phyloP scores from a whole-genome alignment of 2,329 filamentous ascomycete genomes.

The Hypoxylon sp. region DNA sequence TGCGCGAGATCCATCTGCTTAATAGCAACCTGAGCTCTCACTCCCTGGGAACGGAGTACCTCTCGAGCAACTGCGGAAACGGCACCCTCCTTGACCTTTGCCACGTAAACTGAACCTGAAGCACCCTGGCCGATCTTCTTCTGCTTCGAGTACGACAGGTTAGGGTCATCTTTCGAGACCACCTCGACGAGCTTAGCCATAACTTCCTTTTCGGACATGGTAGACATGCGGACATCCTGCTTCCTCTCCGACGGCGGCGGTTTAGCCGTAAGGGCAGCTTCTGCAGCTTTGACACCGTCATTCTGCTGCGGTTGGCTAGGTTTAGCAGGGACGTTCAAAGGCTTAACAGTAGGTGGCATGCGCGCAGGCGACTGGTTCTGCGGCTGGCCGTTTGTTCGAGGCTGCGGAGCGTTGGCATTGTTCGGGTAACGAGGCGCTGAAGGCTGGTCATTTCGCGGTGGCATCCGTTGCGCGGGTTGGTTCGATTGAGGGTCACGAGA shows the following conservation, averaged over 20 bases:
- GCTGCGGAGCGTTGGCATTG: constrained; percentile 59
- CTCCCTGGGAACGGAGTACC: constrained; percentile 79
- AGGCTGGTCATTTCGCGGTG: constrained; percentile 58
- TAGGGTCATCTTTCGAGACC: constrained; percentile 93
- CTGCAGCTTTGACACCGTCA: constrained; percentile 86
- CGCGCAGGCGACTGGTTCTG: constrained; percentile 56
- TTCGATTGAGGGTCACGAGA: constrained; percentile 49
- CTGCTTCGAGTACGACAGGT: constrained; percentile 96
- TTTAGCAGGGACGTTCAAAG: constrained; percentile 79
- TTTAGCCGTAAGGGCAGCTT: constrained; percentile 87
- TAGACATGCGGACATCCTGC: constrained; percentile 97
- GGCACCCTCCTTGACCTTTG: constrained; percentile 89
- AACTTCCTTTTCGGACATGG: constrained; percentile 95
- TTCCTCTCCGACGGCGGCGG: constrained; percentile 74
- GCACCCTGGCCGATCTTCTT: constrained; percentile 99
- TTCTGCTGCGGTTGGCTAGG: constrained; percentile 58
- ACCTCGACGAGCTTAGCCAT: constrained; percentile 96
- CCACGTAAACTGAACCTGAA: constrained; percentile 97
- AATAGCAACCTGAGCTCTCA: constrained; percentile 90
- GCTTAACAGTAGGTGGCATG: constrained; percentile 73
- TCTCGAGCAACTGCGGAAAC: constrained; percentile 81
- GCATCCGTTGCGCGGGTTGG: constrained; percentile 52
- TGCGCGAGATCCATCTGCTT: constrained; percentile 99
- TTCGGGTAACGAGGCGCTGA: constrained; percentile 64
- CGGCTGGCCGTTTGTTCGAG: constrained; percentile 55